Evolutionary conservation across 2,329 filamentous ascomycete genomes (phyloP), one percentile per base, ranked within the genome.

Genomic region (Leptographium procerum): DNA sequence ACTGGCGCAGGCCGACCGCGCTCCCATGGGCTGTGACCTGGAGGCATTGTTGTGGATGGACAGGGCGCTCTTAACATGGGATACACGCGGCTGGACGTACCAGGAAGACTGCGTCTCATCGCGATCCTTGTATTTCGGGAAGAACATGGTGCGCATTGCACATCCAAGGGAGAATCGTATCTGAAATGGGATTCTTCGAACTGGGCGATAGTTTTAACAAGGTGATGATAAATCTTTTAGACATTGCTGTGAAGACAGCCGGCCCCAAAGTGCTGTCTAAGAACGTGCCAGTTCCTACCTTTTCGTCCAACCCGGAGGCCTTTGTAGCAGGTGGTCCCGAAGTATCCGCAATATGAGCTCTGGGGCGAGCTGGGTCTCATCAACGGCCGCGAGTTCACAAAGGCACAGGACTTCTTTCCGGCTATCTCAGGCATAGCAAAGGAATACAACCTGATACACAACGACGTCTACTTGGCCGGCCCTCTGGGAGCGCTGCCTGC

Each of bases 81-180:
- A 22, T 16, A 26, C 19, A 33, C 52, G 57, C 4, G 57, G 51
- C 22, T 58, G 57, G 57, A 58, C 57, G 14, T 58, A 40, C 26
- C 57, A 58, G 34, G 57, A 58, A 24, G 43, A 40, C 36, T 40
- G n/a, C 14, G 14, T 40, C 36, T 40, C 36, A 2, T 40, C 36
- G 7, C 13, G 36, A 16, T 14, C 36, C n/a, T 4, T 40, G 14
- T 40, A 40, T 19, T 40, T 40, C n/a, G 36, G 36, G 3, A 40
- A 16, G 14, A 40, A 40, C 14, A 19, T 40, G 36, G 8, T 40
- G 16, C 36, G n/a, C 36, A 40, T 40, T 14, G 36, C 13, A 14
- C 7, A 16, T 19, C 36, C 36, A 19, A 40, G n/a, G n/a, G 16
- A 40, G 36, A 14, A 19, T 14, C 36, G n/a, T 40, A 19, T 40